These are phyloP conservation scores for Rhynchosporium agropyri DNA, from an alignment of 2,329 filamentous ascomycete species.

Conservation along the genomic window DNA sequence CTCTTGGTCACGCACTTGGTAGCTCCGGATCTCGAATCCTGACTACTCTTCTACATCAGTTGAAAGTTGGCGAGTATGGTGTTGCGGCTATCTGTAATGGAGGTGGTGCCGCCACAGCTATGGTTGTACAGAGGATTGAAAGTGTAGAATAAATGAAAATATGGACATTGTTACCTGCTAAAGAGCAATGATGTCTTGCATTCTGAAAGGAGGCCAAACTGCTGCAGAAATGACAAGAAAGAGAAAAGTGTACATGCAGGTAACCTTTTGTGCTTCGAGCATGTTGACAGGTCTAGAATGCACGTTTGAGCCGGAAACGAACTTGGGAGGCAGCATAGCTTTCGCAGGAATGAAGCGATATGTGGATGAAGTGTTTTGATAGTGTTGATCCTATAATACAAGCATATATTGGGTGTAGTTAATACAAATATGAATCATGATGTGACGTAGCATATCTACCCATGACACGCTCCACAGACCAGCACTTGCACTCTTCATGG, in stretches of 20 bases:
- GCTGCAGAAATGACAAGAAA: too few species aligned
- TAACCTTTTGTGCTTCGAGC: too few species aligned
- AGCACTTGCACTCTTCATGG: too few species aligned
- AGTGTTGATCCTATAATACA: background rate
- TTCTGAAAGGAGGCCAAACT: background rate
- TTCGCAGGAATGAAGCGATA: too few species aligned
- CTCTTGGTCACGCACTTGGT: constrained; percentile 86
- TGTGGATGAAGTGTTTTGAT: background rate
- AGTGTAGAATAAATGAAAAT: constrained; percentile 30
- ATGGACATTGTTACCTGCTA: background rate
- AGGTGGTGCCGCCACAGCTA: constrained; percentile 85
- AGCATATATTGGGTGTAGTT: background rate
- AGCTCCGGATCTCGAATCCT: constrained; percentile 93
- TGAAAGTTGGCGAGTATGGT: constrained; percentile 89
- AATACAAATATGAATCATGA: background rate
- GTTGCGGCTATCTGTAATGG: constrained; percentile 97
- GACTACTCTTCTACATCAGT: constrained; percentile 86
- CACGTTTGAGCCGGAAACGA: background rate
- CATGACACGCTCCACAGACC: background rate
- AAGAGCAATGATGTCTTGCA: background rate
- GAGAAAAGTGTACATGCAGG: too few species aligned
- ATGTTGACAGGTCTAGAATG: too few species aligned
- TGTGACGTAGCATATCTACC: background rate
- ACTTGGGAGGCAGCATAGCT: too few species aligned
- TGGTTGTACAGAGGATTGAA: constrained; percentile 85